Evolutionary conservation across 2,329 filamentous ascomycete species (phyloP), one percentile per base, ranked within the genome.

Genomic region (Orbilia quercus): DNA sequence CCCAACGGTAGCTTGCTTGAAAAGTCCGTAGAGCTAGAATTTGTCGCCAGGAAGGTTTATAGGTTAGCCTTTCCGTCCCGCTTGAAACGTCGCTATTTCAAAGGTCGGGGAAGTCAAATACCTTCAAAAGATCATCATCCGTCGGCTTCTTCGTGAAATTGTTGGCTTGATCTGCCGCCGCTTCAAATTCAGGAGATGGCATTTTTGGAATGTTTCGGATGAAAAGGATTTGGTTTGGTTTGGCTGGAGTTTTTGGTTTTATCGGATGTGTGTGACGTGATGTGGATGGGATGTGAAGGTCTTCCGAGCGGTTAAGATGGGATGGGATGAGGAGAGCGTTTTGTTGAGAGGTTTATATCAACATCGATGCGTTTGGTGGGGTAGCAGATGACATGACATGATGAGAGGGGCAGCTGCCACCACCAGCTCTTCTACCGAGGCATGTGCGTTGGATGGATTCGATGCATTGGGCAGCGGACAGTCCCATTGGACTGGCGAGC

Each of bases 1-100:
- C 51, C 75, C 75, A 22, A 67, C 63, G 22, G 18, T 74, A 28
- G 73, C 73, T 38, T 76, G 75, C 36, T 76, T 76, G 58, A 42
- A 76, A 31, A 76, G 64, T 9, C 36, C 75, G 60, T 76, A 76
- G 38, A 76, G 73, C 75, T 76, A 31, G 22, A 22, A 64, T 5
- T 31, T 7, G 18, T 34, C 18, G 22, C 55, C 11, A 5, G n/a
- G n/a, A 53, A 16, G 12, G 11, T 34, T 1, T 20, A 14, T 38
- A 47, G 36, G 22, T 42, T 28, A 57, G 9, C 58, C 18, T 42
- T 5, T 31, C 28, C 9, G 28, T 4, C n/a, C n/a, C n/a, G n/a
- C n/a, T n/a, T n/a, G n/a, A n/a, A n/a, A n/a, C n/a, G n/a, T n/a
- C n/a, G n/a, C n/a, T n/a, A n/a, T n/a, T n/a, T n/a, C n/a, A n/a